Evolutionary conservation across 257 asterid species (phyloP).

Genomic region (Nicotiana noctiflora): DNA sequence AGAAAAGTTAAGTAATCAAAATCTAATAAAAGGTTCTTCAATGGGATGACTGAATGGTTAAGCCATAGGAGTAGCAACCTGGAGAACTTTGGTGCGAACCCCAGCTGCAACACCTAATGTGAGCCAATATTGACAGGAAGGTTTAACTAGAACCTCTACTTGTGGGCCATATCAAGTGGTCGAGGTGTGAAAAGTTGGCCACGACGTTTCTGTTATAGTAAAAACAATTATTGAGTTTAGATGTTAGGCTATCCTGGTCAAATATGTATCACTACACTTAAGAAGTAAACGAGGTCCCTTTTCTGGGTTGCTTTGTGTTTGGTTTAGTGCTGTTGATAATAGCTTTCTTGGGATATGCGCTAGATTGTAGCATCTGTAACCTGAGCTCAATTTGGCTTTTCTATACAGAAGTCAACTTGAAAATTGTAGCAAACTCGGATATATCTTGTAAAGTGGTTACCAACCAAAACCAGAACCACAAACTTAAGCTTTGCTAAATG

Average conservation of each 20-base stretch:
- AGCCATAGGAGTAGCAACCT: too few relatives aligned
- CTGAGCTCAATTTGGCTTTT: not conserved
- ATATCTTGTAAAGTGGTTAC: not conserved
- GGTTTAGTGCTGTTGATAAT: not conserved
- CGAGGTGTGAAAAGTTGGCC: too few relatives aligned
- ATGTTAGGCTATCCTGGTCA: not conserved
- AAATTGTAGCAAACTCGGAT: not conserved
- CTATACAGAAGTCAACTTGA: not conserved
- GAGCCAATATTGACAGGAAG: too few relatives aligned
- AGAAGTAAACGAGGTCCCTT: not conserved
- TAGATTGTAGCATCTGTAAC: not conserved
- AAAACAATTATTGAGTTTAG: not conserved
- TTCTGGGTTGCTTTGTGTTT: not conserved
- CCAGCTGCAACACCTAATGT: too few relatives aligned
- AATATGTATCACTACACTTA: not conserved
- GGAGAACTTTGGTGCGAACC: too few relatives aligned
- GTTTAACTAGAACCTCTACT: too few relatives aligned
- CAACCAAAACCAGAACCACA: not conserved
- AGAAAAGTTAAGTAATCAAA: too few relatives aligned
- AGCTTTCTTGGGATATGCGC: not conserved
- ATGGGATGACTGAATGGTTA: too few relatives aligned
- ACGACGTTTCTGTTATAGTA: too few relatives aligned
- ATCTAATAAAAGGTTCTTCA: too few relatives aligned
- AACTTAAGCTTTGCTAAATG: not conserved
- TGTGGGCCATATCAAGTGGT: too few relatives aligned